Base-by-base conservation (phyloP, 2,329 filamentous ascomycete genomes). In the Ophiostoma montium region DNA sequence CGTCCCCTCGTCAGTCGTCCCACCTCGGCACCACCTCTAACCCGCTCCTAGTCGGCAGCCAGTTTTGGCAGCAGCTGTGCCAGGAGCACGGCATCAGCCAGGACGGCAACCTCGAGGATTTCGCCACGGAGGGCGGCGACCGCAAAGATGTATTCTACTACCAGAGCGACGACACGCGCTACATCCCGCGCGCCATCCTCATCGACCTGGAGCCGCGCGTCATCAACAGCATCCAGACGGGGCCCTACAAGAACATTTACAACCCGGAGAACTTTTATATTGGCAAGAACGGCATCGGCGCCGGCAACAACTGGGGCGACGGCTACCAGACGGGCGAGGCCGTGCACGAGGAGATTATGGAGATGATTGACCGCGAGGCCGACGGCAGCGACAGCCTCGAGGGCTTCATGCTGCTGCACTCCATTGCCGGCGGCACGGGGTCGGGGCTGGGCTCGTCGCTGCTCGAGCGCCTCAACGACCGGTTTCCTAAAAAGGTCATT, bases 101-200 rank as follows among this genome's bases (percentile, higher is more conserved):
- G 63, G 88, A 96, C 68, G 92, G 92, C 51, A 96, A 96, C 64
- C 76, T 98, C 51, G 89, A 95, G 64, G 89, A 95, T 65, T 95
- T 95, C 70, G 92, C 92, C 62, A 95, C 88, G 46, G 92, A 96
- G 66, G 92, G 92, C 62, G 89, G 90, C 57, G 92, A 98, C 68
- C 83, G 92, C 59, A 98, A 98, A 66, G 92, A 98, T 67, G 92
- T 98, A 53, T 96, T 96, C 70, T 96, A 95, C 76, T 98, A 96
- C 70, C 90, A 94, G 74, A 96, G 89, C 62, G 92, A 98, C 71
- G 92, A 98, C 64, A 98, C 92, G 52, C 79, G 92, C 69, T 98
- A 98, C 67, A 96, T 98, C 57, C 92, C 92, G 11, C 80, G 92
- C 62, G 90, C 92, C 44, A 96, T 98, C 59, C 72, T 98, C 47